These are phyloP conservation scores for Penicillium coffeae DNA, from an alignment of 495 filamentous ascomycete genomes.

Conservation along the genomic window DNA sequence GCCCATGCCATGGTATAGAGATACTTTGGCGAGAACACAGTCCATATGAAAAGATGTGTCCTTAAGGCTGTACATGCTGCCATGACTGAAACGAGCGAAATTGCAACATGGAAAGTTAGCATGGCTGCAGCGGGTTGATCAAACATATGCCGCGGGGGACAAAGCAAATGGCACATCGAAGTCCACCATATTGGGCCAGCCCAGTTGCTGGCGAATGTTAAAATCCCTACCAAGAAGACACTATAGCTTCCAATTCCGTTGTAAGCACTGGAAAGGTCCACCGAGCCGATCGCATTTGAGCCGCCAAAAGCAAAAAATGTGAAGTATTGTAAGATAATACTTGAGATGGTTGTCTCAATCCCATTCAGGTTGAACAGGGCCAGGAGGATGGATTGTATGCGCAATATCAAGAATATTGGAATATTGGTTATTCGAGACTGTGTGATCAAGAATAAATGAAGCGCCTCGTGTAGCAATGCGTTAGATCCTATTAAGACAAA, in stretches of 20 bases:
- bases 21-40: constrained; percentile 96
- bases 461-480: constrained; percentile 55
- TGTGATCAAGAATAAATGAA: constrained; percentile 77
- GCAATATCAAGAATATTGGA: constrained; percentile 75
- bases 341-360: constrained; percentile 58
- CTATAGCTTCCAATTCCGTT: constrained; percentile 74
- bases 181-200: constrained; percentile 86
- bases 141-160: constrained; percentile 28
- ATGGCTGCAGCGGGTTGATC: constrained; percentile 47
- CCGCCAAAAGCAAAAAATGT: constrained; percentile 91
- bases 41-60: constrained; percentile 97
- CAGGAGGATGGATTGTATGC: constrained; percentile 53
- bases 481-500: constrained; percentile 10
- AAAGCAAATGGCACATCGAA: constrained; percentile 53
- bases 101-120: constrained; percentile 63
- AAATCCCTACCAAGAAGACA: constrained; percentile 61
- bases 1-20: constrained; percentile 88
- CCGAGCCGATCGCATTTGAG: constrained; percentile 86
- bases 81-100: constrained; percentile 70
- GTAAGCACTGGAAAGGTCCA: constrained; percentile 79
- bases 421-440: constrained; percentile 80
- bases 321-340: constrained; percentile 64
- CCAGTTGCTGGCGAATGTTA: constrained; percentile 91
- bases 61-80: constrained; percentile 77
- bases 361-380: constrained; percentile 40